Percentiles rank a stretch among this genome's conserved stretches.
These are phyloP conservation scores for Penicillium coprophilum DNA, from an alignment of 495 filamentous ascomycete genomes.

Conservation along the genomic window DNA sequence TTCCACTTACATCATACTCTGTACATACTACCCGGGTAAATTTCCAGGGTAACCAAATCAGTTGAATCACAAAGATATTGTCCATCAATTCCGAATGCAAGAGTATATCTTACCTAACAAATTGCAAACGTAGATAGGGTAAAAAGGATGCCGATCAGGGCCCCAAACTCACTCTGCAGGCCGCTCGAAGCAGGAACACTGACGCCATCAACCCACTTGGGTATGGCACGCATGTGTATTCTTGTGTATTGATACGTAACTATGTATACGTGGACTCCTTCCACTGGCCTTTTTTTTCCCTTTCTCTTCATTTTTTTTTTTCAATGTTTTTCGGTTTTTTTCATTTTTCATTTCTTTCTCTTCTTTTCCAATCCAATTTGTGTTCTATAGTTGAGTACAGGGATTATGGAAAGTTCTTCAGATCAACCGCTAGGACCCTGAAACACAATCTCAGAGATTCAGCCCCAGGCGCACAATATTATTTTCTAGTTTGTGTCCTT, in stretches of 20 bases:
- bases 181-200: constrained; percentile 31
- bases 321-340: too few relatives aligned
- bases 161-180: constrained; percentile 28
- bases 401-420: constrained; percentile 29
- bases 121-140: background rate
- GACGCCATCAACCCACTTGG: constrained; percentile 26
- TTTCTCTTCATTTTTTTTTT: background rate
- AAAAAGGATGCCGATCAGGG: constrained; percentile 28
- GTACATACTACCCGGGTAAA: too few relatives aligned
- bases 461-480: constrained; percentile 1
- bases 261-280: constrained; percentile 5
- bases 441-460: constrained; percentile 1
- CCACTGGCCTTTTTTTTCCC: background rate
- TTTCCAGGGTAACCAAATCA: too few relatives aligned
- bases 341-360: too few relatives aligned
- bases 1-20: too few relatives aligned
- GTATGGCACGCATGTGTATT: constrained; percentile 26
- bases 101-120: too few relatives aligned
- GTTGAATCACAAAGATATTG: too few relatives aligned
- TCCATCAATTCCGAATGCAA: too few relatives aligned
- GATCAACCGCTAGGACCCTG: constrained; percentile 15
- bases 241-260: background rate
- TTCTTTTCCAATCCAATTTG: background rate
- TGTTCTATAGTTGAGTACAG: background rate
- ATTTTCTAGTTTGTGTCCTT: too few relatives aligned